These are phyloP conservation scores for Pseudoneurospora amorphoporcata DNA, from an alignment of 495 filamentous ascomycete genomes.

Conservation along the genomic window DNA sequence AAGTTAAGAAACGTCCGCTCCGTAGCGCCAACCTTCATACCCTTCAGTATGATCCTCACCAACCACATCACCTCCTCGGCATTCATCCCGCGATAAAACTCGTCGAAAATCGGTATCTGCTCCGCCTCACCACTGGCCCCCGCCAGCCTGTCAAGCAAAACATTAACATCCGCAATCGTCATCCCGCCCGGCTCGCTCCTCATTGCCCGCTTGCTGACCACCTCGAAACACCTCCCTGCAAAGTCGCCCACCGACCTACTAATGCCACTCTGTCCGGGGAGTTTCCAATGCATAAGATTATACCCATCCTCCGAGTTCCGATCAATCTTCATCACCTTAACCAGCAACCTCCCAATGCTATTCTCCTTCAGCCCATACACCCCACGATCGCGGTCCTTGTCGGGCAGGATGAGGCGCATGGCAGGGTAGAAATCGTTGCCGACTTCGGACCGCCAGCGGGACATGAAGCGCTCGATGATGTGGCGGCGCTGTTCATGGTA, in stretches of 20 bases:
- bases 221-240: conserved; percentile 74
- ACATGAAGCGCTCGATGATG: conserved; percentile 84
- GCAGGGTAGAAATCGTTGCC: conserved; percentile 91
- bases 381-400: conserved; percentile 84
- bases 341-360: conserved; percentile 74
- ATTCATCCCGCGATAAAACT: conserved; percentile 87
- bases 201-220: conserved; percentile 77
- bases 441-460: conserved; percentile 77
- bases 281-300: conserved; percentile 84
- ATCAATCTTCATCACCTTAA: conserved; percentile 88
- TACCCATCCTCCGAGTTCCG: conserved; percentile 81
- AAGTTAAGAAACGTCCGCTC: conserved; percentile 84
- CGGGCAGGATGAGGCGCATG: conserved; percentile 82
- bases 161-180: conserved; percentile 83
- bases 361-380: conserved; percentile 96
- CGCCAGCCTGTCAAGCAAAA: conserved; percentile 70
- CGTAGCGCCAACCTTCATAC: conserved; percentile 97
- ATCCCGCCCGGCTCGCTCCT: conserved; percentile 61
- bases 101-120: conserved; percentile 66
- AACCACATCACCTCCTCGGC: conserved; percentile 90
- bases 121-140: conserved; percentile 66
- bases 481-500: conserved; percentile 74
- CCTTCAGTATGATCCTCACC: conserved; percentile 84
- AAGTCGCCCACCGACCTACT: conserved; percentile 77
- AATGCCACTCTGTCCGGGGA: conserved; percentile 73